phyloP scores from a whole-genome alignment of 352 stramenopile genomes.

The Phytophthora parvispora region DNA sequence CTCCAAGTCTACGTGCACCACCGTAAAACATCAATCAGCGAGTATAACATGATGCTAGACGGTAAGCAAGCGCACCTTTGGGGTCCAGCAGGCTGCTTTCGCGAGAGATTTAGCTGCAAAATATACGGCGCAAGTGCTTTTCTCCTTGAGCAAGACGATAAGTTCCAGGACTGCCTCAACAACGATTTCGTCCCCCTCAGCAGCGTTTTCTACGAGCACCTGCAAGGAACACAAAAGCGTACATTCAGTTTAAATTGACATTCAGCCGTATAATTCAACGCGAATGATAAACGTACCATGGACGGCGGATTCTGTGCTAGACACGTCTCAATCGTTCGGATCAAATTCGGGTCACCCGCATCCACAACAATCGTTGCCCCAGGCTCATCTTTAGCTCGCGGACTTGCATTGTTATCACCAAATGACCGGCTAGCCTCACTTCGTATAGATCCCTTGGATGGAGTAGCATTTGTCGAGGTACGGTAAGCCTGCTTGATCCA shows the following conservation, averaged over 20 bases:
- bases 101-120: conserved; percentile 52
- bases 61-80: conserved; percentile 57
- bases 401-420: conserved; percentile 1
- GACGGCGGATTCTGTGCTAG: conserved; percentile 38
- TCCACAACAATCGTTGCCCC: conserved; percentile 43
- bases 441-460: conserved; percentile 10
- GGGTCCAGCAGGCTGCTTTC: conserved; percentile 46
- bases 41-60: no score
- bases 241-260: neutral
- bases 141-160: conserved; percentile 46
- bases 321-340: conserved; percentile 53
- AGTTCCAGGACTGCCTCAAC: conserved; percentile 54
- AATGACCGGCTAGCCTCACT: neutral
- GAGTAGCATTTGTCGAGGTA: neutral
- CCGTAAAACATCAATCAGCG: neutral
- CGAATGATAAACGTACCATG: conserved; percentile 20
- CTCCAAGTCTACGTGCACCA: conserved; percentile 50
- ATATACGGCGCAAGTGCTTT: conserved; percentile 49
- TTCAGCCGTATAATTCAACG: neutral
- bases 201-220: conserved; percentile 62
- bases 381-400: conserved; percentile 22
- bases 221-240: conserved; percentile 1
- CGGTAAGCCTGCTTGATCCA: conserved; percentile 55
- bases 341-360: conserved; percentile 49
- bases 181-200: conserved; percentile 47